These are phyloP conservation scores for Candida xyloterini DNA, from an alignment of 805 yeast species.

Conservation along the genomic window DNA sequence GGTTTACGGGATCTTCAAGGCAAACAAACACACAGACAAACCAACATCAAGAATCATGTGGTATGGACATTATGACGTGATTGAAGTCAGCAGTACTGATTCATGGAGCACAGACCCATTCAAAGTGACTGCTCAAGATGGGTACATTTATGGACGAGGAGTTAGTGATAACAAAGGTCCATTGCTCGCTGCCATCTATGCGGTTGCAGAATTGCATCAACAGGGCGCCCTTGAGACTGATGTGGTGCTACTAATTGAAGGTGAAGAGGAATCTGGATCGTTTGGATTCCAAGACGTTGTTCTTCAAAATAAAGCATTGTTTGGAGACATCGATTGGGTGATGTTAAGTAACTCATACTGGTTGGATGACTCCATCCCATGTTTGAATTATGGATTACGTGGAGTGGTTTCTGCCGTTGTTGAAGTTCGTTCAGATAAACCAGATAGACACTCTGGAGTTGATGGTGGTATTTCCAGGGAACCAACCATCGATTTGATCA, in stretches of 20 bases:
- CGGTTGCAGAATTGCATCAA: constrained; percentile 70
- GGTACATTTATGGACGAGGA: constrained; percentile 88
- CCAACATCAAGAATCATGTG: constrained; percentile 56
- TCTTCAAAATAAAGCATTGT: constrained; percentile 42
- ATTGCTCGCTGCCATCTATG: constrained; percentile 76
- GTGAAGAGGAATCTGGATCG: constrained; percentile 94
- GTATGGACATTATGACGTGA: constrained; percentile 97
- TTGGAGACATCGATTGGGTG: constrained; percentile 86
- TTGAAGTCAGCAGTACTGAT: constrained; percentile 60
- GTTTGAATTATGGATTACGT: constrained; percentile 89
- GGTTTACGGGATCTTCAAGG: constrained; percentile 69
- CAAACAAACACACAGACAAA: constrained; percentile 31
- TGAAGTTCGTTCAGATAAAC: constrained; percentile 64
- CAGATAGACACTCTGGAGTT: constrained; percentile 94
- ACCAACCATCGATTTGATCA: constrained; percentile 83
- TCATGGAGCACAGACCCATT: constrained; percentile 82
- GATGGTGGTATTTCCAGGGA: constrained; percentile 91
- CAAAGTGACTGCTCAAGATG: constrained; percentile 69
- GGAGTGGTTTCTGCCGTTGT: constrained; percentile 86
- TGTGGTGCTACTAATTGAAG: constrained; percentile 82
- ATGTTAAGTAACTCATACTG: constrained; percentile 88
- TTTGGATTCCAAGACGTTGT: constrained; percentile 76
- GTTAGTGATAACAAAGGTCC: constrained; percentile 97
- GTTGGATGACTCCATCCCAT: constrained; percentile 86
- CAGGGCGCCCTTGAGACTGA: constrained; percentile 57